phyloP scores from a whole-genome alignment of 352 stramenopile species.

The Phytopythium chamaehyphon region DNA sequence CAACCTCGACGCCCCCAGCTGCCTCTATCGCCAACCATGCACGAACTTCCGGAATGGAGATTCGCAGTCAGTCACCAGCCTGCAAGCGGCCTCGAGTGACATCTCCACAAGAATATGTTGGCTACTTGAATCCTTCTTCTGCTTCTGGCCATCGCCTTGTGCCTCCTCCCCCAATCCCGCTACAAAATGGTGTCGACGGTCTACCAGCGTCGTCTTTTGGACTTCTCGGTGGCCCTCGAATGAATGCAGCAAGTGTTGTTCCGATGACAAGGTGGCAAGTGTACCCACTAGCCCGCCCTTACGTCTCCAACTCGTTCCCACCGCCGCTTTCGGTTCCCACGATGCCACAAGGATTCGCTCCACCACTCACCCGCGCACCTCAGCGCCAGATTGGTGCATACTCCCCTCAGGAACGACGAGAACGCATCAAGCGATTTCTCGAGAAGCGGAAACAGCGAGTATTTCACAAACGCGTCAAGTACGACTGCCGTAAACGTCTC shows the following conservation, averaged over 20 bases:
- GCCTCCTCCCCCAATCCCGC: conserved; percentile 1
- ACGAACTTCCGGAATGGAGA: not conserved
- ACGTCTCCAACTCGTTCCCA: not conserved
- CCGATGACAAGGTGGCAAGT: conserved; percentile 11
- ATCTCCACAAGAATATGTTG: conserved; percentile 3
- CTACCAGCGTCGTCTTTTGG: not conserved
- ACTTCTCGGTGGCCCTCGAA: not conserved
- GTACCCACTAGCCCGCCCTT: not conserved
- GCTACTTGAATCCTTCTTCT: not conserved
- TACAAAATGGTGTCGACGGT: conserved; percentile 5
- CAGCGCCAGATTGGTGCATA: conserved; percentile 63
- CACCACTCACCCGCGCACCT: not conserved
- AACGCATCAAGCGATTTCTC: conserved; percentile 61
- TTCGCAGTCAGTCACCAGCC: not conserved
- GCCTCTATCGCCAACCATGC: not conserved
- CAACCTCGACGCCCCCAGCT: not conserved
- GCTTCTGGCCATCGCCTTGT: not conserved
- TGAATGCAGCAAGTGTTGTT: conserved; percentile 8
- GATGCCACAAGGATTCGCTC: not conserved
- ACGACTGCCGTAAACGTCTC: conserved; percentile 63
- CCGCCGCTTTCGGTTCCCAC: too few relatives aligned
- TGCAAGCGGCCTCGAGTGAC: conserved; percentile 5
- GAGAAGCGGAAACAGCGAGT: conserved; percentile 72
- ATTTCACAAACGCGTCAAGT: conserved; percentile 72
- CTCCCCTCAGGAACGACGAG: conserved; percentile 36